Percentiles rank a stretch among this genome's conserved stretches.
phyloP scores from a whole-genome alignment of 2,329 filamentous ascomycete species.

The Penicillium rolfsii region DNA sequence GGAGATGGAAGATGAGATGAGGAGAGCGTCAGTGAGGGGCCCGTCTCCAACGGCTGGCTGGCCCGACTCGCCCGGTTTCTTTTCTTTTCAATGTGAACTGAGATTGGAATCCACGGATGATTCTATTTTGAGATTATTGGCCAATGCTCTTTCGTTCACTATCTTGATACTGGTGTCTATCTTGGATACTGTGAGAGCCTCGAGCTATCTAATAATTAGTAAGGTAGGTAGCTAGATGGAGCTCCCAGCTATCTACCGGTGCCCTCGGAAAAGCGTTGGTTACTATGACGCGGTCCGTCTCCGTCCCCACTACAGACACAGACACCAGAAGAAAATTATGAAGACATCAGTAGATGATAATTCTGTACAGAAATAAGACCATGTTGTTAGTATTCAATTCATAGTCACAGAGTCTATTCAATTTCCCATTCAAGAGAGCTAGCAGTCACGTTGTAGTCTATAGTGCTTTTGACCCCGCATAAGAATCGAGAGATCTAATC shows the following conservation, averaged over 20 bases:
- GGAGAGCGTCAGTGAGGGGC: constrained; percentile 14
- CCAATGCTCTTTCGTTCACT: not conserved
- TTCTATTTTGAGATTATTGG: not conserved
- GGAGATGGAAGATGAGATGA: constrained; percentile 14
- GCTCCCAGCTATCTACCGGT: not conserved
- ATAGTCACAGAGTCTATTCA: not conserved
- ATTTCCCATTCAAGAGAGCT: not conserved
- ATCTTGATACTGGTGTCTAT: not conserved
- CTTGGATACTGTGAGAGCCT: not conserved
- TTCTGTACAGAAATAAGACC: not conserved
- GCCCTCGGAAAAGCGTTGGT: not conserved
- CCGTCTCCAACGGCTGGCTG: constrained; percentile 20
- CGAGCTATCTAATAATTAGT: not conserved
- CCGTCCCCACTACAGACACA: not conserved
- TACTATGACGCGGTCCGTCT: not conserved
- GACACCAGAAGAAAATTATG: not conserved
- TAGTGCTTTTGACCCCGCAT: not conserved
- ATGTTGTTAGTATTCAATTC: not conserved
- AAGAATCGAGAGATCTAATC: not conserved
- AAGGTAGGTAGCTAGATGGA: not conserved
- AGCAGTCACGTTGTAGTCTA: not conserved
- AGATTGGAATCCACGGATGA: not conserved
- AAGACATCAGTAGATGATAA: not conserved
- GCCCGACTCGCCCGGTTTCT: constrained; percentile 9
- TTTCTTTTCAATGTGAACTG: not conserved